Percentiles rank a stretch among this genome's conserved stretches.
Evolutionary conservation across 768 basidiomycete genomes (phyloP).

Genomic region (Rhizopogon sp.): DNA sequence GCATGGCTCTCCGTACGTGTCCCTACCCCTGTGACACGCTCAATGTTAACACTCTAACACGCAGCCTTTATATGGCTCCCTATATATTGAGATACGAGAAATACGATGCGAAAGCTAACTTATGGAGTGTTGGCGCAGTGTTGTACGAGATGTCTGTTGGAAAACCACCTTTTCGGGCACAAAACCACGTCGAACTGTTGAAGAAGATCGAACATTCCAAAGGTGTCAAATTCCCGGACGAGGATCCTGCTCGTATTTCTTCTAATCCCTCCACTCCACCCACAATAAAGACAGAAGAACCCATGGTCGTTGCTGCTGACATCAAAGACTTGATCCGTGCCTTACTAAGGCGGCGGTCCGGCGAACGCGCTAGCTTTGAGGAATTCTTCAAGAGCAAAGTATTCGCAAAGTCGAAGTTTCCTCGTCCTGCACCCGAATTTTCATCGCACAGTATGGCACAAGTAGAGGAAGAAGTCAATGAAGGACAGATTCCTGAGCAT

Average conservation of each 20-base stretch:
- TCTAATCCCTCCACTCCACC: constrained; percentile 25
- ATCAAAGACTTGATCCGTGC: constrained; percentile 83
- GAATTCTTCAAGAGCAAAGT: constrained; percentile 87
- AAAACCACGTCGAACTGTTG: constrained; percentile 92
- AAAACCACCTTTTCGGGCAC: constrained; percentile 89
- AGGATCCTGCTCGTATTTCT: constrained; percentile 52
- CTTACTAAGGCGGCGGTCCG: constrained; percentile 81
- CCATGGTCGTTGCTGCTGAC: constrained; percentile 66
- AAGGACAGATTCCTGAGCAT: constrained; percentile 58
- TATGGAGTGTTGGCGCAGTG: constrained; percentile 98
- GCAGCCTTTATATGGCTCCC: constrained; percentile 95
- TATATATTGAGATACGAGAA: constrained; percentile 96
- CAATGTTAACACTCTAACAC: not conserved
- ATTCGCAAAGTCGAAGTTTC: constrained; percentile 73
- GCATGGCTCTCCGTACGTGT: constrained; percentile 89
- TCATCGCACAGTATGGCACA: constrained; percentile 8
- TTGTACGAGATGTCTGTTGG: constrained; percentile 95
- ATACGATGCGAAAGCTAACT: constrained; percentile 95
- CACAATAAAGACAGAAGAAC: constrained; percentile 36
- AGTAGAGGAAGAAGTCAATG: constrained; percentile 23
- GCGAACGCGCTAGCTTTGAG: constrained; percentile 82
- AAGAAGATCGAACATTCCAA: constrained; percentile 89
- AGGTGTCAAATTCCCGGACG: constrained; percentile 92
- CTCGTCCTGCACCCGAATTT: constrained; percentile 35
- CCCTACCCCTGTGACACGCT: not conserved